These are phyloP conservation scores for Hysterangium stoloniferum DNA, from an alignment of 768 basidiomycete species.

Conservation along the genomic window DNA sequence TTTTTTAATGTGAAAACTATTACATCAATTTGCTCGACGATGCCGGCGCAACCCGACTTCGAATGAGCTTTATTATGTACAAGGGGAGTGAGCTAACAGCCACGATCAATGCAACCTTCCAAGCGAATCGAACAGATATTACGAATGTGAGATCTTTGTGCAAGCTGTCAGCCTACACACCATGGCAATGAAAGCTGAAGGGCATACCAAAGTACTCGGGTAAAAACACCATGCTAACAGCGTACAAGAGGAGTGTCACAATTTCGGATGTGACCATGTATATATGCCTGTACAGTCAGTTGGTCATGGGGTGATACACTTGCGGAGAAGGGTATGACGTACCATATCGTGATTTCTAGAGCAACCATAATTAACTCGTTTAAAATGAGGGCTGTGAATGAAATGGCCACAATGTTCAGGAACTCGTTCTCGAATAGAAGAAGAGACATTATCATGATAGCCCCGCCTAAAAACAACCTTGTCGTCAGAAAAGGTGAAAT, in stretches of 20 bases:
- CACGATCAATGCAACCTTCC: constrained; percentile 95
- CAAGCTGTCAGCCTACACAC: neutral
- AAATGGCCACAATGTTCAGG: constrained; percentile 96
- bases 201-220: constrained; percentile 95
- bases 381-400: constrained; percentile 89
- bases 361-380: constrained; percentile 99
- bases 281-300: constrained; percentile 60
- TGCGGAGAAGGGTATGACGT: constrained; percentile 13
- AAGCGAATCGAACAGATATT: constrained; percentile 76
- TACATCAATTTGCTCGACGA: constrained; percentile 87
- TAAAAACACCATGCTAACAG: constrained; percentile 84
- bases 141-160: constrained; percentile 84
- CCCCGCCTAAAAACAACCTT: constrained; percentile 59
- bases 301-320: neutral
- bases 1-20: constrained; percentile 6
- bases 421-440: constrained; percentile 96
- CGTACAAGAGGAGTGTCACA: constrained; percentile 81
- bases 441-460: constrained; percentile 97
- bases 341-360: constrained; percentile 96
- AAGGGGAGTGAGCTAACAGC: constrained; percentile 89
- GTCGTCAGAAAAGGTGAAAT: neutral
- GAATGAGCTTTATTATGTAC: constrained; percentile 83
- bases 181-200: neutral
- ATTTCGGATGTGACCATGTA: constrained; percentile 94
- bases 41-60: constrained; percentile 82